These are phyloP conservation scores for Rhizopus arrhizus DNA, from an alignment of 371 early-diverging fungal genomes.

Conservation along the genomic window DNA sequence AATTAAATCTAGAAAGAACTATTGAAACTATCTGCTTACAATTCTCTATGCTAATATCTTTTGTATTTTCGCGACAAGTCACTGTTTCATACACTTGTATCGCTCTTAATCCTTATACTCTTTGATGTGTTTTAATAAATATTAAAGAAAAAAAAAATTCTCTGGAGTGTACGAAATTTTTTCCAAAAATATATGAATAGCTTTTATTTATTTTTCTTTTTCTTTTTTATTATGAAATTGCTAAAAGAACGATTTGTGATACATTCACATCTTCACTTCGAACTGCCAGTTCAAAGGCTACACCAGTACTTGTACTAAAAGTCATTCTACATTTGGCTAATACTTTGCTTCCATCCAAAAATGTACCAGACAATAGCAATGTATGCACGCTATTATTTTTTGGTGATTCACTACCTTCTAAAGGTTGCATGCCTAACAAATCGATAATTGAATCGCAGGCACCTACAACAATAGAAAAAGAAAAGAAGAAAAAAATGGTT, in stretches of 20 bases:
- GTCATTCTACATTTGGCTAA: slow-evolving; percentile 89
- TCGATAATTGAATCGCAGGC: slow-evolving; percentile 71
- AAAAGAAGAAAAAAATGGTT: not conserved
- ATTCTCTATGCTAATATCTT: too few relatives aligned
- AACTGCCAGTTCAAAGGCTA: slow-evolving; percentile 89
- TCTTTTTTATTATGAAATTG: slow-evolving; percentile 59
- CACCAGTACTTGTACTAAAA: slow-evolving; percentile 77
- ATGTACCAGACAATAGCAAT: slow-evolving; percentile 82
- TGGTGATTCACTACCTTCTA: slow-evolving; percentile 73
- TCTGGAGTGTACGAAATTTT: too few relatives aligned
- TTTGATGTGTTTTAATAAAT: too few relatives aligned
- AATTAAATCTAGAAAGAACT: too few relatives aligned
- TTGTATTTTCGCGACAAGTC: too few relatives aligned
- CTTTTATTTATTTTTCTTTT: not conserved
- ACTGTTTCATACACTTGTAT: too few relatives aligned
- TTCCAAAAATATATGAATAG: slow-evolving; percentile 4
- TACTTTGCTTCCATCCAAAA: slow-evolving; percentile 76
- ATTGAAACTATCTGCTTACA: too few relatives aligned
- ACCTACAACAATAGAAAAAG: slow-evolving; percentile 33
- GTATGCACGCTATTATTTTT: slow-evolving; percentile 83
- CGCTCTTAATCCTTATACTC: too few relatives aligned
- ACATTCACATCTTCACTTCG: slow-evolving; percentile 72
- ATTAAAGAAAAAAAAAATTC: too few relatives aligned
- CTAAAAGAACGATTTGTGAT: slow-evolving; percentile 73
- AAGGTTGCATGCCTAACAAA: slow-evolving; percentile 84